Percentiles rank a stretch among this genome's conserved stretches.
Conservation (phyloP, 768 basidiomycete genomes). For the Pisolithus tinctorius region DNA sequence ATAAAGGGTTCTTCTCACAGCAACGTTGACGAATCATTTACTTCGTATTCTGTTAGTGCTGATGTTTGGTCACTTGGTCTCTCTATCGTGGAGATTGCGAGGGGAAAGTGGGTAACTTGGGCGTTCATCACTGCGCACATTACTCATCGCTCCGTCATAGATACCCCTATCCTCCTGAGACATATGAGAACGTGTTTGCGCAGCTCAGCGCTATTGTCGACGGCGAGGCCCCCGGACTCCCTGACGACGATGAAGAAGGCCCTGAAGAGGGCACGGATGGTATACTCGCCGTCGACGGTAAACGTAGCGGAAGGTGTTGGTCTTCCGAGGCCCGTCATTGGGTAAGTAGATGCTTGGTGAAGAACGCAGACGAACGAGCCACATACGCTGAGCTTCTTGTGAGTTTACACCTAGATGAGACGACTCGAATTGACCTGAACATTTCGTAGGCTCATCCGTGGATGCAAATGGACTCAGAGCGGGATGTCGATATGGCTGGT, state of each 20-base stretch:
- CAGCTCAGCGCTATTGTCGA: slow-evolving; percentile 96
- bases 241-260: slow-evolving; percentile 39
- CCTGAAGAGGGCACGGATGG: slow-evolving; percentile 9
- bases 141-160: slow-evolving; percentile 7
- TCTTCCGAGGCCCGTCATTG: slow-evolving; percentile 65
- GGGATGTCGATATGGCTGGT: slow-evolving; percentile 74
- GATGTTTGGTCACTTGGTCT: slow-evolving; percentile 98
- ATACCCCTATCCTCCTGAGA: slow-evolving; percentile 97
- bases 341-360: slow-evolving; percentile 73
- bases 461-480: slow-evolving; percentile 50
- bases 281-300: slow-evolving; percentile 5
- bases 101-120: slow-evolving; percentile 44
- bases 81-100: slow-evolving; percentile 87
- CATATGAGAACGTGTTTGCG: slow-evolving; percentile 94
- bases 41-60: slow-evolving; percentile 87
- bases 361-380: slow-evolving; percentile 72
- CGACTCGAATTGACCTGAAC: slow-evolving; percentile 1
- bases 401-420: slow-evolving; percentile 19
- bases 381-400: slow-evolving; percentile 80
- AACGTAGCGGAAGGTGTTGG: slow-evolving; percentile 17
- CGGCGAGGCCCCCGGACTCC: slow-evolving; percentile 85
- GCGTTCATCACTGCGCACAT: too few species aligned
- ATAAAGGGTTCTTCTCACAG: slow-evolving; percentile 82
- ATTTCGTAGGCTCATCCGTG: slow-evolving; percentile 65
- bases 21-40: slow-evolving; percentile 25